phyloP scores from a whole-genome alignment of 306 rosid genomes.

The Prosopis cineraria region DNA sequence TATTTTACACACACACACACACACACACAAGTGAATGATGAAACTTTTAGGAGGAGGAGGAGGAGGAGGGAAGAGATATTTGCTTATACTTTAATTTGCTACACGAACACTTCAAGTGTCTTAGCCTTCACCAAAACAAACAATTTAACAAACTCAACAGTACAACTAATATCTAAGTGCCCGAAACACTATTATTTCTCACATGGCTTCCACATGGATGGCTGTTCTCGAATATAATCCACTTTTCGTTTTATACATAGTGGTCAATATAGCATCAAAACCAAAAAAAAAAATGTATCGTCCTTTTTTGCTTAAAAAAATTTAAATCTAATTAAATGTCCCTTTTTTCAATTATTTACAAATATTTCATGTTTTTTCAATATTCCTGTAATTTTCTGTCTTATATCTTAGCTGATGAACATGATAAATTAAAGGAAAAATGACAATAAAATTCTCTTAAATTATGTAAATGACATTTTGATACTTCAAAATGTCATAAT shows the following conservation, averaged over 20 bases:
- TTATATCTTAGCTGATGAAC: not conserved
- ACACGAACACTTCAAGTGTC: conserved; percentile 1
- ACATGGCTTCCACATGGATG: conserved; percentile 43
- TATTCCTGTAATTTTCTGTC: not conserved
- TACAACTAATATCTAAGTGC: conserved; percentile 19
- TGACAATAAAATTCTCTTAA: too few relatives aligned
- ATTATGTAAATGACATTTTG: too few relatives aligned
- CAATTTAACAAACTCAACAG: not conserved
- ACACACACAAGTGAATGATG: not conserved
- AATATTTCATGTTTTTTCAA: not conserved
- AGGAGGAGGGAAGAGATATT: not conserved
- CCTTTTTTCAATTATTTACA: not conserved
- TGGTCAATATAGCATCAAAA: not conserved
- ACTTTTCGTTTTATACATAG: not conserved
- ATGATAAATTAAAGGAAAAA: not conserved
- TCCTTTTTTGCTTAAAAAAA: not conserved
- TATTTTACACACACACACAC: too few relatives aligned
- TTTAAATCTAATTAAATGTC: not conserved
- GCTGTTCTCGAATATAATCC: conserved; percentile 5
- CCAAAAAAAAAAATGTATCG: too few relatives aligned
- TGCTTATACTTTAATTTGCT: not conserved
- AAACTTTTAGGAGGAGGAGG: not conserved
- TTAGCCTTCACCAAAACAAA: conserved; percentile 1
- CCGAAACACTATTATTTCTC: conserved; percentile 33
- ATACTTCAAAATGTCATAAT: too few relatives aligned